phyloP scores from a whole-genome alignment of 2,329 filamentous ascomycete species.

The Zasmidium cellare region DNA sequence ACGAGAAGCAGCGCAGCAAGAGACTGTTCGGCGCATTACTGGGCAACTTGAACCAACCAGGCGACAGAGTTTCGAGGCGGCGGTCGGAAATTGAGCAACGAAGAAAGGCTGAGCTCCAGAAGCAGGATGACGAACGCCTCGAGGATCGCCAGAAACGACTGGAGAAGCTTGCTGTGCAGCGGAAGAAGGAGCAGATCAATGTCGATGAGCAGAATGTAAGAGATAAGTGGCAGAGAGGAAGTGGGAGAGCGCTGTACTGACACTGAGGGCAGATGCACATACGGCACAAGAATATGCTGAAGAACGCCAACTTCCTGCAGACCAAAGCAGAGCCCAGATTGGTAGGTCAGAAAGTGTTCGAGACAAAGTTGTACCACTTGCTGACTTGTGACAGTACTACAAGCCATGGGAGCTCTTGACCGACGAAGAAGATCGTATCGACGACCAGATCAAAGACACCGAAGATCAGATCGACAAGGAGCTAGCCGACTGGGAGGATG shows the following conservation, averaged over 20 bases:
- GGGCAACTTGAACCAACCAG: conserved; percentile 40
- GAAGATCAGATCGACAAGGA: conserved; percentile 67
- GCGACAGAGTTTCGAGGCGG: conserved; percentile 66
- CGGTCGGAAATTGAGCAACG: conserved; percentile 80
- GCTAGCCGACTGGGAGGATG: conserved; percentile 59
- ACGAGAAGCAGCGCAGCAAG: conserved; percentile 82
- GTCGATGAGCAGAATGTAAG: conserved; percentile 77
- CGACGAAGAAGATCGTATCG: conserved; percentile 69
- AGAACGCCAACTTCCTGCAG: conserved; percentile 69
- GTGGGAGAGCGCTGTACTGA: not conserved
- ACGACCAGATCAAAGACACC: conserved; percentile 66
- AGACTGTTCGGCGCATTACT: conserved; percentile 72
- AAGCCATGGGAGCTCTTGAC: conserved; percentile 74
- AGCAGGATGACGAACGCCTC: conserved; percentile 71
- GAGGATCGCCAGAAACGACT: conserved; percentile 65
- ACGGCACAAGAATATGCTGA: conserved; percentile 70
- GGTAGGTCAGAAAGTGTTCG: conserved; percentile 53
- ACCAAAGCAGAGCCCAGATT: conserved; percentile 72
- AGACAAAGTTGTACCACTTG: not conserved
- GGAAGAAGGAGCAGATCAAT: conserved; percentile 68
- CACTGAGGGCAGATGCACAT: conserved; percentile 61
- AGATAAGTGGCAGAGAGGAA: not conserved
- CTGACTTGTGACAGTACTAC: conserved; percentile 65
- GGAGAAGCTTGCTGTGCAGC: conserved; percentile 50
- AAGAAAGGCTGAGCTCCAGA: conserved; percentile 65